phyloP scores from a whole-genome alignment of 2,329 filamentous ascomycete species.

The Ambrosiella cleistominuta region DNA sequence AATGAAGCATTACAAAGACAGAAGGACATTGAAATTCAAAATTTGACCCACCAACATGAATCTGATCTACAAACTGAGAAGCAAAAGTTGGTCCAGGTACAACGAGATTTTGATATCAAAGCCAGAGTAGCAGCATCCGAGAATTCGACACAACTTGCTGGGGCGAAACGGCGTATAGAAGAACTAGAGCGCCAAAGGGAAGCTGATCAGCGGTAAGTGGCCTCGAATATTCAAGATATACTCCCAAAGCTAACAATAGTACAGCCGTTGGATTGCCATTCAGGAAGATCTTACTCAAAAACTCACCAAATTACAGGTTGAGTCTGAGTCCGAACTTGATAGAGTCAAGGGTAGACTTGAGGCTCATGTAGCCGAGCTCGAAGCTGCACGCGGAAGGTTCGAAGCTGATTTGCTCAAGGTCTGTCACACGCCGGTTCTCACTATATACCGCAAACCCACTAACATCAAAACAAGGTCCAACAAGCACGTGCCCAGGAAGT shows the following conservation, averaged over 20 bases:
- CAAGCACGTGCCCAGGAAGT: slow-evolving; percentile 44
- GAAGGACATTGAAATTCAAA: slow-evolving; percentile 47
- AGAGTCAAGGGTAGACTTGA: slow-evolving; percentile 33
- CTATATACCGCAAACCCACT: background rate
- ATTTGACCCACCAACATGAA: slow-evolving; percentile 15
- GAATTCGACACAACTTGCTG: slow-evolving; percentile 1
- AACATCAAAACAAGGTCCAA: slow-evolving; percentile 27
- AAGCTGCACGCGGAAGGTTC: slow-evolving; percentile 40
- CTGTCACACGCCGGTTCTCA: slow-evolving; percentile 10
- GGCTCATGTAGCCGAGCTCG: slow-evolving; percentile 45
- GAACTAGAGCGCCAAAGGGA: slow-evolving; percentile 13
- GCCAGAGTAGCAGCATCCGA: background rate
- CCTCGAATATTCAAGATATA: background rate
- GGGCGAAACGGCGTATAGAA: slow-evolving; percentile 16
- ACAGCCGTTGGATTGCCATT: slow-evolving; percentile 1
- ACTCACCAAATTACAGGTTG: slow-evolving; percentile 29
- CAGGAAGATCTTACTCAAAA: slow-evolving; percentile 21
- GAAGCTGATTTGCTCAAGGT: slow-evolving; percentile 47
- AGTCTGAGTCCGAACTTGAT: slow-evolving; percentile 31
- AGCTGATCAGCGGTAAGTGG: slow-evolving; percentile 10
- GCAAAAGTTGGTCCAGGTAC: slow-evolving; percentile 5
- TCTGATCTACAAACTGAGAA: slow-evolving; percentile 6
- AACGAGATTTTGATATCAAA: slow-evolving; percentile 6
- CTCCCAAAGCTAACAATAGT: background rate
- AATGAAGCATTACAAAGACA: slow-evolving; percentile 54